phyloP scores from a whole-genome alignment of 352 stramenopile genomes.

The Pythium brachiatum region DNA sequence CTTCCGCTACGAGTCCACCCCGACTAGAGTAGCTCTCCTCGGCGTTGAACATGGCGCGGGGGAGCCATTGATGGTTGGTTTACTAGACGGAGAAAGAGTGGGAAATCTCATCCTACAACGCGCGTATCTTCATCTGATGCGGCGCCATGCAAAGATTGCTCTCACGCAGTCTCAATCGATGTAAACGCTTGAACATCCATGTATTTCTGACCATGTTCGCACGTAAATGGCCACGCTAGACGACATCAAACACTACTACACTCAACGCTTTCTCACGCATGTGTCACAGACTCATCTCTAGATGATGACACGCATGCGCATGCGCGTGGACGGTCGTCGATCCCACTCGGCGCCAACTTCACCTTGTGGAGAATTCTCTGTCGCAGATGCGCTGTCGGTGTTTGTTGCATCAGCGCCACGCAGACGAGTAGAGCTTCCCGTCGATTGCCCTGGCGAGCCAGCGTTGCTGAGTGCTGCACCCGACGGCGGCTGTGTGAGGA shows the following conservation, averaged over 20 bases:
- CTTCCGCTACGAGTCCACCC: too few species aligned
- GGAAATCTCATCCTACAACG: too few species aligned
- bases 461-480: not conserved
- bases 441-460: not conserved
- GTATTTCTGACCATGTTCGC: not conserved
- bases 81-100: too few species aligned
- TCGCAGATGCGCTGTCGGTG: not conserved
- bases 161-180: not conserved
- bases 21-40: too few species aligned
- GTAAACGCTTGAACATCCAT: not conserved
- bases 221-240: not conserved
- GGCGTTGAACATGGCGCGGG: too few species aligned
- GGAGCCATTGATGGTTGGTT: too few species aligned
- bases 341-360: slow-evolving; percentile 1
- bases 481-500: not conserved
- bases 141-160: too few species aligned
- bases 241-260: not conserved
- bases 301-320: slow-evolving; percentile 1
- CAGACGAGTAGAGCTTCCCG: not conserved
- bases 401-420: not conserved
- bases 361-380: not conserved
- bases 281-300: not conserved
- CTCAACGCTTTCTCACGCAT: not conserved
- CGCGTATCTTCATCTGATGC: too few species aligned
- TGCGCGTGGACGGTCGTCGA: not conserved